Conservation (phyloP, 768 basidiomycete species). For the Boletellus emodensis region DNA sequence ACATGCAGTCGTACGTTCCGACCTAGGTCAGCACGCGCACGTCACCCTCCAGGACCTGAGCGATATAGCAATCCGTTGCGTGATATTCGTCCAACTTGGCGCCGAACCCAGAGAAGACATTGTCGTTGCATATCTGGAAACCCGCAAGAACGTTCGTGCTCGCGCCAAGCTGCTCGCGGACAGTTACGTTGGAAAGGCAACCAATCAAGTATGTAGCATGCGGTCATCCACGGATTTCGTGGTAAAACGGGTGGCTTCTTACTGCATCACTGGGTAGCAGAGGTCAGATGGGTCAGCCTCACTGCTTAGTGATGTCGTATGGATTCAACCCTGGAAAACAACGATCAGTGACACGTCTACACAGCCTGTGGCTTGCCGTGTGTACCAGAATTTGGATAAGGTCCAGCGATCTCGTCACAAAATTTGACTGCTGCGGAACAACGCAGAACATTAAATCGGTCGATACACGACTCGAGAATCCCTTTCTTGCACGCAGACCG, state of each 20-base stretch:
- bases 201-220: conserved; percentile 44
- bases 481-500: neutral
- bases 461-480: neutral
- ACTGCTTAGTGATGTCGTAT: conserved; percentile 59
- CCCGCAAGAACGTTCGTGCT: conserved; percentile 37
- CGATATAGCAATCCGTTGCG: conserved; percentile 33
- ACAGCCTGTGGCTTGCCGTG: neutral
- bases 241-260: neutral
- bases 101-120: conserved; percentile 46
- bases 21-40: conserved; percentile 73
- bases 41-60: conserved; percentile 66
- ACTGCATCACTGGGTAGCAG: conserved; percentile 58
- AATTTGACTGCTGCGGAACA: neutral
- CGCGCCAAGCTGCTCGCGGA: conserved; percentile 56
- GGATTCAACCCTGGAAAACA: conserved; percentile 41
- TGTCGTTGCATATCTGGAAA: conserved; percentile 35
- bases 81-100: conserved; percentile 33
- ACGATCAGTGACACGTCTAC: neutral
- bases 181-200: conserved; percentile 56
- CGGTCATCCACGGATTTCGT: neutral
- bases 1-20: conserved; percentile 76
- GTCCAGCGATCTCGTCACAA: neutral
- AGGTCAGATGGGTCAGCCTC: conserved; percentile 45
- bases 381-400: conserved; percentile 10
- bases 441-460: neutral